phyloP scores from a whole-genome alignment of 1,139 yeast genomes.

The Entelexis paramagnoliae region DNA sequence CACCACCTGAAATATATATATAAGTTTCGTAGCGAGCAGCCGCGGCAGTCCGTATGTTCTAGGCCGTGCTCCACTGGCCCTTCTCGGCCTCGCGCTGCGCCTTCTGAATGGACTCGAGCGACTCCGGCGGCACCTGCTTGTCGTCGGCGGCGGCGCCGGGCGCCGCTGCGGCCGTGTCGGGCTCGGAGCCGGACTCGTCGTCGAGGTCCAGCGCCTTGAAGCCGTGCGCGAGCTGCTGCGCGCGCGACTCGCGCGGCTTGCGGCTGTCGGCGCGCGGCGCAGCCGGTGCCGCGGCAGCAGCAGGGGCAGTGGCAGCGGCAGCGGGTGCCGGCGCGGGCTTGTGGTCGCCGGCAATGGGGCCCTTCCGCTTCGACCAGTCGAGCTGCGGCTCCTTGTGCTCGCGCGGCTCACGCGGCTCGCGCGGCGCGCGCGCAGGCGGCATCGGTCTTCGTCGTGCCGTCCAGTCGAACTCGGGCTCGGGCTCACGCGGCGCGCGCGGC shows the following conservation, averaged over 20 bases:
- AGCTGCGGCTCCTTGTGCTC: slow-evolving; percentile 23
- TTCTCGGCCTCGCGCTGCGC: slow-evolving; percentile 19
- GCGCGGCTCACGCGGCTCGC: slow-evolving; percentile 1
- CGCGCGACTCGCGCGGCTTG: slow-evolving; percentile 9
- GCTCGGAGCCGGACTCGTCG: slow-evolving; percentile 39
- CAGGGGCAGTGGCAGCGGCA: too few relatives aligned
- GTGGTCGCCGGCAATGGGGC: slow-evolving; percentile 17
- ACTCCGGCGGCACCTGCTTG: slow-evolving; percentile 37
- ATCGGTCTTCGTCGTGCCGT: slow-evolving; percentile 30
- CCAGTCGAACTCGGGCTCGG: slow-evolving; percentile 23
- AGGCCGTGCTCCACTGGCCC: slow-evolving; percentile 18
- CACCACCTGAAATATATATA: background rate
- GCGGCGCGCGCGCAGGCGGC: slow-evolving; percentile 16
- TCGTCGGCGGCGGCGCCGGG: slow-evolving; percentile 47
- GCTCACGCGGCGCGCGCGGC: slow-evolving; percentile 36
- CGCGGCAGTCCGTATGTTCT: background rate
- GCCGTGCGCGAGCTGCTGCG: slow-evolving; percentile 25
- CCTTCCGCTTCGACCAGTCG: slow-evolving; percentile 26
- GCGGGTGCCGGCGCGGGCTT: slow-evolving; percentile 11
- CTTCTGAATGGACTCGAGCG: slow-evolving; percentile 20
- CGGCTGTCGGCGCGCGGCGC: slow-evolving; percentile 26
- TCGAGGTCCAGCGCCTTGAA: slow-evolving; percentile 60
- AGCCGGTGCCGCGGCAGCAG: too few relatives aligned
- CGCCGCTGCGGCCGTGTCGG: slow-evolving; percentile 31
- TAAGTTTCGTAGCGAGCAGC: background rate